Evolutionary conservation across 305 asterid species (phyloP), one percentile per base, ranked within the genome.

Genomic region (Fraxinus ornus): DNA sequence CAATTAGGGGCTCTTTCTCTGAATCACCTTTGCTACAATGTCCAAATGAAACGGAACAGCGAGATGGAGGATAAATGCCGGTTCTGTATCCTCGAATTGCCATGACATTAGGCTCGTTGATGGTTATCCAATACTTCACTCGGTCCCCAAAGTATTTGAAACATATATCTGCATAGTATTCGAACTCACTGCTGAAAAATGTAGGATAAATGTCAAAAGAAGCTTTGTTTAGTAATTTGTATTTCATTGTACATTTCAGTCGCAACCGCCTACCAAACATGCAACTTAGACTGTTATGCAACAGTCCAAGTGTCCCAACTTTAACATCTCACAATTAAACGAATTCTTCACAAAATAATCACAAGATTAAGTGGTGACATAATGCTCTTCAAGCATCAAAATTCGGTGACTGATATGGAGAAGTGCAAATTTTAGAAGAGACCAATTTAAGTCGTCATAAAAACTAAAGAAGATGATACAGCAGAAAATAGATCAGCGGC

Each of bases 71-170:
- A 82, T 87, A 87, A 47, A 85, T 85, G 39, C 95, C 94, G 0
- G 83, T 70, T 79, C 94, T 85, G 75, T 92, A 92, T 37, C 94
- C 94, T 21, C 88, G 88, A 82, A 86, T 81, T 26, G 89, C 92
- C 66, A 82, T 80, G 21, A 90, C 84, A 82, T 92, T 92, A 9
- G 95, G 93, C 81, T 92, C 95, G 62, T 90, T 92, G 49, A 90
- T 47, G 75, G 94, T 90, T 19, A 70, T 87, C 95, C 95, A 92
- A 35, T 86, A 86, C 80, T 90, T 92, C 76, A 92, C 94, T 49
- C 92, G 83, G 73, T 87, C 89, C 33, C 95, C 94, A 73, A 92
- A 89, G 47, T 81, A 83, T 81, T 85, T 87, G 88, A 92, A 92
- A 80, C 95, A 92, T 66, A 86, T 19, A 30, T 88, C 85, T 55